A percentile compares a stretch with the other conserved stretches of the same genome.
These are phyloP conservation scores for Candida qinlingensis DNA, from an alignment of 805 yeast species.

Conservation along the genomic window DNA sequence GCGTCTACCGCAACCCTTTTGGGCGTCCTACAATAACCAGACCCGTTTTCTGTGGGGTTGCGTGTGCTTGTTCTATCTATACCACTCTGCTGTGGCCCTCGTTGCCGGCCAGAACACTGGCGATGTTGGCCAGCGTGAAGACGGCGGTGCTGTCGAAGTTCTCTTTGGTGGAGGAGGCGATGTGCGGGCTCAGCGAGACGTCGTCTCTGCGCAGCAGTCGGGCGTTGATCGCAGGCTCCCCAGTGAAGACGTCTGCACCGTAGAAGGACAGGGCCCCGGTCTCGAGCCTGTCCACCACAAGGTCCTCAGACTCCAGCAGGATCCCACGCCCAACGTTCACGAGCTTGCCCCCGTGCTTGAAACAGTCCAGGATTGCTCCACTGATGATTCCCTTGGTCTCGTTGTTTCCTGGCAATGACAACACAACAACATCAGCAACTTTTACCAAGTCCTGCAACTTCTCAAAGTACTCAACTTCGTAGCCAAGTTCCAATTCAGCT, in stretches of 20 bases:
- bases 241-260: constrained; percentile 56
- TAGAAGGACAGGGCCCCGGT: constrained; percentile 46
- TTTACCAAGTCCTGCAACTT: constrained; percentile 30
- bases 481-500: constrained; percentile 27
- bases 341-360: constrained; percentile 38
- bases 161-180: constrained; percentile 52
- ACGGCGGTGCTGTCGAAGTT: constrained; percentile 40
- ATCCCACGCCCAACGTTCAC: constrained; percentile 60
- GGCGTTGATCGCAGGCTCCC: constrained; percentile 42
- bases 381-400: constrained; percentile 46
- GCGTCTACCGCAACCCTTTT: constrained; percentile 4
- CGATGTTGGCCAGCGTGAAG: constrained; percentile 40
- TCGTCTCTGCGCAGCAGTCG: constrained; percentile 30
- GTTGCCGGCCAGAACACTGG: constrained; percentile 27
- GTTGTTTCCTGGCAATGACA: constrained; percentile 53
- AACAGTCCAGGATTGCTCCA: constrained; percentile 31
- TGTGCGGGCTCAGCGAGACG: constrained; percentile 54
- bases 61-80: neutral
- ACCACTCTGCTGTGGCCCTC: constrained; percentile 19
- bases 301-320: constrained; percentile 43
- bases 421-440: constrained; percentile 45
- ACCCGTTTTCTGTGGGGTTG: neutral
- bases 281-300: constrained; percentile 34
- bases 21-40: neutral
- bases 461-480: constrained; percentile 33